Evolutionary conservation across 2,329 filamentous ascomycete genomes (phyloP), one percentile per base, ranked within the genome.

Genomic region (Juglanconis oblonga): DNA sequence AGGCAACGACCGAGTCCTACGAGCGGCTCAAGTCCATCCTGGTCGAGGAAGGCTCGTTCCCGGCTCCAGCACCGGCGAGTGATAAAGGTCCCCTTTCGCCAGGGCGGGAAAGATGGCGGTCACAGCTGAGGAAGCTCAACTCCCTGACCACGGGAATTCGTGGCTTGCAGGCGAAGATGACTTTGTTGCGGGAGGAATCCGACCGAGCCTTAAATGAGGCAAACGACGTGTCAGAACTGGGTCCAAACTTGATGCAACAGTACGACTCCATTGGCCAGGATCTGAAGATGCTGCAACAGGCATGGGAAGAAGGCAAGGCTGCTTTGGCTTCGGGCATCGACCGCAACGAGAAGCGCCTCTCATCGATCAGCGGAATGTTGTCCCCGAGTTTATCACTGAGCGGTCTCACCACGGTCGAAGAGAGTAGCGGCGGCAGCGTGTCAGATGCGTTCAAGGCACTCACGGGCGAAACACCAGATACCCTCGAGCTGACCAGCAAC

Each of bases 251-350:
- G 44, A 88, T 97, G 81, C 77, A 87, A 29, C 95, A 98, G 69
- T 99, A 98, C 73, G 95, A 99, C 59, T 94, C 92, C 4, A 96
- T 99, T 64, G 95, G 95, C 3, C 81, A 87, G 32, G 95, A 99
- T 69, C 81, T 99, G 49, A 89, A 89, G 71, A 84, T 88, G 48
- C 77, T 97, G 53, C 86, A 93, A 74, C 83, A 89, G 64, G 90
- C 92, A 64, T 97, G 93, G 93, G 91, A 96, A 68, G 85, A 89
- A 55, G 95, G 94, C 54, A 94, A 90, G 72, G 84, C 88, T n/a
- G 87, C 91, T 5, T 79, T 99, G 55, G 87, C 91, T 51, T 85
- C 87, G 57, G 93, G 90, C 66, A 89, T 97, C 69, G 89, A 95
- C 72, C 87, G 88, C 61, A 91, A 93, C 70, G 88, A 92, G 72